Percentiles rank a stretch among this genome's conserved stretches.
These are phyloP conservation scores for Ceriops zippeliana DNA, from an alignment of 345 rosid genomes.

Conservation along the genomic window DNA sequence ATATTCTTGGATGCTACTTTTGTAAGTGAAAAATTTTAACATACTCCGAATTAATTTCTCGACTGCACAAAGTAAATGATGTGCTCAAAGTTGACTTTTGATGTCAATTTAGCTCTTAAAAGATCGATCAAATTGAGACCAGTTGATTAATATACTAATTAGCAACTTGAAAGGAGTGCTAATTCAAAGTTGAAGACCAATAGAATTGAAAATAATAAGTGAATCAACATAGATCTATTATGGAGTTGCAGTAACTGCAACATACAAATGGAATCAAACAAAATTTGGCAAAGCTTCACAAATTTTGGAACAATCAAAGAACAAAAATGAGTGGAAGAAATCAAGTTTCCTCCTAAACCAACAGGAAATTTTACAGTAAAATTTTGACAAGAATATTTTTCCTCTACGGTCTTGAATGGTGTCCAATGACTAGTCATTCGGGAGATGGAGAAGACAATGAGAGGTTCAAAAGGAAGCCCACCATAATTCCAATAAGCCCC, in stretches of 20 bases:
- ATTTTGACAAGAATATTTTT: slow-evolving; percentile 15
- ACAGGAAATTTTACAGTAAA: slow-evolving; percentile 6
- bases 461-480: slow-evolving; percentile 71
- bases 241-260: slow-evolving; percentile 1
- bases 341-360: slow-evolving; percentile 20
- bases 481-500: slow-evolving; percentile 73
- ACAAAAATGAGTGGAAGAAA: slow-evolving; percentile 20
- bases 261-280: slow-evolving; percentile 27
- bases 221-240: no score
- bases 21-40: no score
- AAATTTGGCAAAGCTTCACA: slow-evolving; percentile 18
- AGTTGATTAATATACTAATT: no score
- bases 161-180: no score
- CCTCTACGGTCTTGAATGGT: background rate
- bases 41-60: no score
- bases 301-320: slow-evolving; percentile 24
- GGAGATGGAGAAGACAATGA: slow-evolving; percentile 49
- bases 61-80: no score
- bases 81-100: no score
- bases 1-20: no score
- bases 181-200: no score
- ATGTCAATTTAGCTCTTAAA: no score
- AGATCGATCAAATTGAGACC: no score
- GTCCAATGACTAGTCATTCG: slow-evolving; percentile 18
- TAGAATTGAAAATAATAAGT: no score